Base-by-base conservation (phyloP, 106 monocot species). In the Acorus calamus region DNA sequence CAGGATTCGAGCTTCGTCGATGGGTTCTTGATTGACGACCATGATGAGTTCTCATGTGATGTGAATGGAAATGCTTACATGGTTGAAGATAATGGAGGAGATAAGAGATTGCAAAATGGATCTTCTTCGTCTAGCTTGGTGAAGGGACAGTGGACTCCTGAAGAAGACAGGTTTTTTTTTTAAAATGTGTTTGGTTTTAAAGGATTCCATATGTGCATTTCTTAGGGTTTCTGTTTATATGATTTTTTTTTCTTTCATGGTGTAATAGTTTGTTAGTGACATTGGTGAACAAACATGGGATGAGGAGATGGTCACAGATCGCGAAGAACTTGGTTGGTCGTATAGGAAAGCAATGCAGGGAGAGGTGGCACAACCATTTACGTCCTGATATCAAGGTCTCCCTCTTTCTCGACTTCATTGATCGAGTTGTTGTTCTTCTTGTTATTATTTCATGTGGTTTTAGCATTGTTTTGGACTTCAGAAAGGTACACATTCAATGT, bases 271-370 rank as follows among this genome's bases (percentile, higher is more conserved):
- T 78, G 49, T 57, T 92, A 56, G 66, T 78, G 2, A 59, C 59
- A 47, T 65, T 93, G 78, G 93, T 93, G 73, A 74, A 68, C 78
- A 70, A 80, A 43, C 71, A 85, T 71, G 93, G 88, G 28, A 61
- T 80, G 0, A 78, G 76, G 61, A 87, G 78, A 66, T 92, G 92
- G 92, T 80, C 92, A 46, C 61, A 73, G 12, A 88, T 92, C 56
- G 87, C 92, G 1, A 85, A 70, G 71, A 78, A 59, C 50, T 12
- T 88, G 14, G 74, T 66, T 8, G 83, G 83, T 12, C 77, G 88
- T 53, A 80, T 83, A n/a, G 93, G 88, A 14, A 93, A 93, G 74
- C 93, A 93, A 58, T 93, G 93, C 56, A 73, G 93, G 55, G 93
- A 93, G 44, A 82, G 93, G 72, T 93, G 93, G 93, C 84, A 83